A percentile compares a stretch with the other conserved stretches of the same genome.
These are phyloP conservation scores for Endocarpon pusillum DNA, from an alignment of 495 filamentous ascomycete species.

Conservation along the genomic window DNA sequence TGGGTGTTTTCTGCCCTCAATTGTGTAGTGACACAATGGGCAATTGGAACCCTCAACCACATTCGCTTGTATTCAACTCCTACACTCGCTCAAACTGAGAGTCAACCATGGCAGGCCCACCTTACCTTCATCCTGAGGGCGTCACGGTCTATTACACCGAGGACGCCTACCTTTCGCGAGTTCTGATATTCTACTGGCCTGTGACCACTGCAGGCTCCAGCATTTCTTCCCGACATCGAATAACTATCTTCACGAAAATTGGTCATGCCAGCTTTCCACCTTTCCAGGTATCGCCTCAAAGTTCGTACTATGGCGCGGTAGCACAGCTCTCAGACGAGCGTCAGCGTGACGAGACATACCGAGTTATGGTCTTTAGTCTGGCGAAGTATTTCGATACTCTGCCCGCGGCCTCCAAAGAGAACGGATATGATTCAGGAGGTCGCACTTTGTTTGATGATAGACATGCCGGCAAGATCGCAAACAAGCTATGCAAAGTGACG, in stretches of 20 bases:
- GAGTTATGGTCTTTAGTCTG: conserved; percentile 78
- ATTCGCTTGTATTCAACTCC: too few species aligned
- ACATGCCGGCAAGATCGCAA: conserved; percentile 81
- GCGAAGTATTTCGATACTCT: conserved; percentile 86
- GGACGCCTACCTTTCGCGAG: conserved; percentile 56
- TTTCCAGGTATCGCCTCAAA: conserved; percentile 79
- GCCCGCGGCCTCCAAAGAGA: conserved; percentile 35
- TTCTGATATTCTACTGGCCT: conserved; percentile 73
- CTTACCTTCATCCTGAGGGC: conserved; percentile 51
- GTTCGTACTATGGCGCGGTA: conserved; percentile 87
- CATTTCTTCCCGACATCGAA: conserved; percentile 77
- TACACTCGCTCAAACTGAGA: too few species aligned
- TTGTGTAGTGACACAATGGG: too few species aligned
- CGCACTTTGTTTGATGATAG: conserved; percentile 65
- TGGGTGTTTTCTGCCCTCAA: too few species aligned
- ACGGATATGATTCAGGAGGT: conserved; percentile 16
- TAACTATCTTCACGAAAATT: conserved; percentile 75
- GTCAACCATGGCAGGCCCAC: too few species aligned
- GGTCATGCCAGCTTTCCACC: conserved; percentile 78
- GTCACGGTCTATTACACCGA: conserved; percentile 67
- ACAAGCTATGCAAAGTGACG: conserved; percentile 62
- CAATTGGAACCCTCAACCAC: too few species aligned
- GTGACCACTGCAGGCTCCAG: conserved; percentile 71
- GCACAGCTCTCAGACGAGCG: conserved; percentile 80
- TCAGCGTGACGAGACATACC: conserved; percentile 80